Base-by-base conservation (phyloP, 768 basidiomycete species). In the Hypholoma fasciculare region DNA sequence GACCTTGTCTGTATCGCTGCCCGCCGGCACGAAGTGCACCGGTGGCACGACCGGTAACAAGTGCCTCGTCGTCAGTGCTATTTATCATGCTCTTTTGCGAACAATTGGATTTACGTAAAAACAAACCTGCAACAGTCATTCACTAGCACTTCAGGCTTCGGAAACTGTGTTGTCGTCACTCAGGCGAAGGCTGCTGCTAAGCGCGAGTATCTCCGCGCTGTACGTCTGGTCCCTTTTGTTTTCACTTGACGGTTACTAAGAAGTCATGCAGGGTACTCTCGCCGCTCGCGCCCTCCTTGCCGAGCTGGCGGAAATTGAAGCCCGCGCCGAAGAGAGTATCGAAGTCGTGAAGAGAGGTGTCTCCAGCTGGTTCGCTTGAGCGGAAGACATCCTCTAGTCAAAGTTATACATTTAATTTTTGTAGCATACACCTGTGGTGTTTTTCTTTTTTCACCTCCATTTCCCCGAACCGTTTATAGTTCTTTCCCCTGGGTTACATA, bases 101-200 rank as follows among this genome's bases (percentile, higher is more conserved):
- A 19, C 12, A 19, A 27, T 12, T 36, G 9, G 17, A 26, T 52
- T 37, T 50, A 23, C 23, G 23, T 23, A 36, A 50, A 42, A 42
- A 40, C 42, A 49, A 30, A 4, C 34, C 30, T 12, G 23, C 19
- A 13, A 7, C 52, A 76, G 70, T 77, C 79, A 27, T 80, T 85
- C 63, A 75, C 69, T 43, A 80, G 81, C 17, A 67, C 78, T 17
- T 76, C 74, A 20, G 78, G 80, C 27, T 84, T 83, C 67, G 83
- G 83, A 53, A 84, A 82, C 66, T 85, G 83, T 57, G 76, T 79
- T 11, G 81, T 76, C 34, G 79, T 84, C 9, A 74, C 79, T 43
- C 59, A 34, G 20, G 42, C 27, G n/a, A 37, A 48, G 42, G 48
- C 54, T 36, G 48, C 54, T 36, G 47, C 56, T n/a, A 60, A 58